These are phyloP conservation scores for Suhomyces panamericanus DNA, from an alignment of 1,139 yeast species.

Conservation along the genomic window DNA sequence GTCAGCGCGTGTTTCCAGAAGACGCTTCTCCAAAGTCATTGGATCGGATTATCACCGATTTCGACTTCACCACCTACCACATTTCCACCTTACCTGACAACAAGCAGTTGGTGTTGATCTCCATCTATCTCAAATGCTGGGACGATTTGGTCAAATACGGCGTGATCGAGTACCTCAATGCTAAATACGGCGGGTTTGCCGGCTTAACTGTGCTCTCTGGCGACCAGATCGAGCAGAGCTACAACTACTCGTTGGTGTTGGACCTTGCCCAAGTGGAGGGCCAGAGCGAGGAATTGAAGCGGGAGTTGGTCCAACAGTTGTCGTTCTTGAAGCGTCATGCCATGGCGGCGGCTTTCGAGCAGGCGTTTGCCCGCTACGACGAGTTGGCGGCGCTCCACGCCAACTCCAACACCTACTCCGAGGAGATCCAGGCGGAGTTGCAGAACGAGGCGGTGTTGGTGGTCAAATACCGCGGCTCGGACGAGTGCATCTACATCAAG, in stretches of 20 bases:
- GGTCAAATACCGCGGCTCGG: slow-evolving; percentile 80
- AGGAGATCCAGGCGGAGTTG: slow-evolving; percentile 51
- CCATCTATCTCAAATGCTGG: slow-evolving; percentile 78
- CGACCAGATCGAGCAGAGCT: slow-evolving; percentile 65
- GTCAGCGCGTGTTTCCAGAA: slow-evolving; percentile 36
- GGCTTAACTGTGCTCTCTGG: slow-evolving; percentile 30
- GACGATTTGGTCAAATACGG: slow-evolving; percentile 69
- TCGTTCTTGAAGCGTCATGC: slow-evolving; percentile 81
- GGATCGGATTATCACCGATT: slow-evolving; percentile 90
- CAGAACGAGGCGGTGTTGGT: slow-evolving; percentile 62
- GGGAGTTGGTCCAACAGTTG: slow-evolving; percentile 58
- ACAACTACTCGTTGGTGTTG: slow-evolving; percentile 74
- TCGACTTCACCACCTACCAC: slow-evolving; percentile 93
- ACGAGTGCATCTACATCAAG: slow-evolving; percentile 85
- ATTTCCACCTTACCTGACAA: slow-evolving; percentile 73
- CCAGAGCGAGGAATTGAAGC: slow-evolving; percentile 46
- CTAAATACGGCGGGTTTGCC: slow-evolving; percentile 38
- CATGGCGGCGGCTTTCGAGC: slow-evolving; percentile 89
- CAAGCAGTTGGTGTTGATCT: slow-evolving; percentile 63
- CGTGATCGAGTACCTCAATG: slow-evolving; percentile 45
- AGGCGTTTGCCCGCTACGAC: slow-evolving; percentile 79
- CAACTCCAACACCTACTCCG: slow-evolving; percentile 46
- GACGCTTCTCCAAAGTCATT: slow-evolving; percentile 50
- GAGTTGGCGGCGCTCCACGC: slow-evolving; percentile 60
- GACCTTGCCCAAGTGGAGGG: slow-evolving; percentile 52